Percentiles rank a stretch among this genome's conserved stretches.
Evolutionary conservation across 306 rosid genomes (phyloP).

Genomic region (Mimosa bimucronata): DNA sequence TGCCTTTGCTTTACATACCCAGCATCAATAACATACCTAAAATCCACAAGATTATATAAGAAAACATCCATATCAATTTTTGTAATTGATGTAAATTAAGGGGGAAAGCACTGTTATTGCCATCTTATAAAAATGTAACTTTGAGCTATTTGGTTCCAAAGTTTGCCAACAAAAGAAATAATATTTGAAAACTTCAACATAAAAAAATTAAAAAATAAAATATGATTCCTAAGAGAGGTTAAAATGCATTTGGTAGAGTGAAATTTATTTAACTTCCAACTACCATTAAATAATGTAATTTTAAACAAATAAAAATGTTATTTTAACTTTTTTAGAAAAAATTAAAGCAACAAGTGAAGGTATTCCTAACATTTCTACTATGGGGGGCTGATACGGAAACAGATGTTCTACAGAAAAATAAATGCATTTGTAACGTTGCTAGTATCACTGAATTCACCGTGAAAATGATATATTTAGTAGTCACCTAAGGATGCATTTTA

Average conservation of each 20-base stretch:
- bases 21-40: slow-evolving; percentile 91
- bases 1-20: slow-evolving; percentile 98
- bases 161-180: background rate
- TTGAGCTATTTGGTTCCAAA: background rate
- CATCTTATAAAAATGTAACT: background rate
- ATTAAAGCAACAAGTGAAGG: background rate
- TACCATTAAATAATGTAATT: too few relatives aligned
- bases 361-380: slow-evolving; percentile 23
- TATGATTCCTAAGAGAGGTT: background rate
- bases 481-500: slow-evolving; percentile 10
- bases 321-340: background rate
- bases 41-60: slow-evolving; percentile 36
- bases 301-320: background rate
- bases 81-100: slow-evolving; percentile 24
- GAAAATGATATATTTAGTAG: slow-evolving; percentile 1
- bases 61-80: slow-evolving; percentile 23
- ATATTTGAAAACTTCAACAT: background rate
- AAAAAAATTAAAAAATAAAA: background rate
- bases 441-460: background rate
- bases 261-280: too few relatives aligned
- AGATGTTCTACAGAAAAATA: slow-evolving; percentile 22
- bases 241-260: background rate
- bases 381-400: slow-evolving; percentile 20
- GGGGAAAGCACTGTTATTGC: slow-evolving; percentile 16
- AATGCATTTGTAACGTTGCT: background rate